Evolutionary conservation across 495 filamentous ascomycete species (phyloP), one percentile per base, ranked within the genome.

Genomic region (Lophiotrema nucula): DNA sequence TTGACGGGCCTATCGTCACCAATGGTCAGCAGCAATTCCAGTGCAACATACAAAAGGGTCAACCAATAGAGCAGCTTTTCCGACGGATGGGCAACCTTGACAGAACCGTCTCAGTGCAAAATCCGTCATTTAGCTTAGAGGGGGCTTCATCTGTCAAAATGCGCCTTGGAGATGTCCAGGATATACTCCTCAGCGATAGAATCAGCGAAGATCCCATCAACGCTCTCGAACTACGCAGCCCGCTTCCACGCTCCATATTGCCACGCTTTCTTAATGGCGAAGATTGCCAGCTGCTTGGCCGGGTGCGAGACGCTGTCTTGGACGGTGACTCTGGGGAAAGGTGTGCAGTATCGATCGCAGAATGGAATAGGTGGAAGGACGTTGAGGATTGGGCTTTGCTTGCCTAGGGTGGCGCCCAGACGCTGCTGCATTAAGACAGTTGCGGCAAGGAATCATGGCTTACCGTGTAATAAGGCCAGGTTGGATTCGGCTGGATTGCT

Each of bases 401-500:
- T 33, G 51, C 51, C 13, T 19, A 54, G 45, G 51, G 38, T 25
- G 39, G 51, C n/a, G 38, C 51, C 2, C 24, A 27, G 13, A 54
- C 39, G 16, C 23, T 54, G 6, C 26, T 39, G 28, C 51, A 54
- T 45, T 26, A 54, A 54, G 51, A 54, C 16, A 54, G 51, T 25
- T 46, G 27, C 22, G 22, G 51, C 4, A 44, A 54, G 18, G 8
- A 35, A 3, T 44, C 39, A 31, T 54, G 39, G 51, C 43, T 57
- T 10, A 57, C 31, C 13, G 53, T 57, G 26, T 44, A 47, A 37
- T 1, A 57, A 48, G 53, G 53, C 5, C 28, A n/a, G 18, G 12
- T 57, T 22, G 44, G 53, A n/a, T 57, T 57, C 22, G 28, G 53
- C 22, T 57, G 43, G 53, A 38, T 57, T 12, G 38, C 43, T 3